Percentiles rank a stretch among this genome's conserved stretches.
These are phyloP conservation scores for Leccinum uliginosum DNA, from an alignment of 768 basidiomycete species.

Conservation along the genomic window DNA sequence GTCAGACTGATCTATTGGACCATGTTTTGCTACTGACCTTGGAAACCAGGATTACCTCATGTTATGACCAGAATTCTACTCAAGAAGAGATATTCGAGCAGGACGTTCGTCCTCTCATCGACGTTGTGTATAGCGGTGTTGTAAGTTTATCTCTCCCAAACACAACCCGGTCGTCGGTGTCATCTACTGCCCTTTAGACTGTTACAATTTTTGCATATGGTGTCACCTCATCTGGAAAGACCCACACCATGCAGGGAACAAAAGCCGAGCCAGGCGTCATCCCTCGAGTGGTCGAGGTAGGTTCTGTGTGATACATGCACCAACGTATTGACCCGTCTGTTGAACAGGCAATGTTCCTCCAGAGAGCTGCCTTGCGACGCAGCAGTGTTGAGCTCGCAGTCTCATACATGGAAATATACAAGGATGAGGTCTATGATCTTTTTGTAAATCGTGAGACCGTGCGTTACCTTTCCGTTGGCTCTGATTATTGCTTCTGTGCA, in stretches of 20 bases:
- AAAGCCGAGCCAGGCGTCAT: constrained; percentile 76
- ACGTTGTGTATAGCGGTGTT: constrained; percentile 72
- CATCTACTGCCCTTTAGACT: constrained; percentile 41
- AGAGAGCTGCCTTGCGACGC: constrained; percentile 36
- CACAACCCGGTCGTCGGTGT: not conserved
- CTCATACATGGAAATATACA: constrained; percentile 89
- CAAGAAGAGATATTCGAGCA: constrained; percentile 76
- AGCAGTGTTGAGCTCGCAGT: constrained; percentile 48
- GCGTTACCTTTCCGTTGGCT: constrained; percentile 21
- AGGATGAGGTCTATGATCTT: constrained; percentile 87
- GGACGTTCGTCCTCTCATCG: constrained; percentile 74
- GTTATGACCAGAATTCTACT: constrained; percentile 64
- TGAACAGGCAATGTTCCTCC: constrained; percentile 55
- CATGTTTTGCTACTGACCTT: not conserved
- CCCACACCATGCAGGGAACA: constrained; percentile 89
- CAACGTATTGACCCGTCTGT: not conserved
- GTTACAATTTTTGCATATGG: constrained; percentile 90
- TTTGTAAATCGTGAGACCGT: constrained; percentile 69
- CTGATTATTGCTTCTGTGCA: not conserved
- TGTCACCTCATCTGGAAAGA: constrained; percentile 88
- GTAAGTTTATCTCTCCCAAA: constrained; percentile 38
- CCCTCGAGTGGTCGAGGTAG: constrained; percentile 70
- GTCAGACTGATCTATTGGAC: constrained; percentile 17
- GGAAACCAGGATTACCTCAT: constrained; percentile 60
- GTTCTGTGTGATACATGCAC: constrained; percentile 14